A percentile compares a stretch with the other conserved stretches of the same genome.
phyloP scores from a whole-genome alignment of 106 monocot species.

The Iris macrosiphon region DNA sequence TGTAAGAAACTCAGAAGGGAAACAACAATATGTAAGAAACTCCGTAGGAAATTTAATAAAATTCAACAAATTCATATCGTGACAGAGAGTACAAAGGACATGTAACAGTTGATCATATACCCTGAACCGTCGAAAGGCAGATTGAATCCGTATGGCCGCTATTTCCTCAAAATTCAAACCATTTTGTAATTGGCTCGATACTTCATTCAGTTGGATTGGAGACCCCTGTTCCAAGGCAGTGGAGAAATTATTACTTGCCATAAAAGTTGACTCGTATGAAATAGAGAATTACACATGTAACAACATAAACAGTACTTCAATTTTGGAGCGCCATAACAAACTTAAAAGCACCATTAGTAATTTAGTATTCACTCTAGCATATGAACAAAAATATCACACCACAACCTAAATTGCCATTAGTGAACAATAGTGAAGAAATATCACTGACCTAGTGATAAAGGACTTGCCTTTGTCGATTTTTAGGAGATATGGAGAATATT shows the following conservation, averaged over 20 bases:
- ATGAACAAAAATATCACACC: background rate
- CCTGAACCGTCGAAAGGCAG: conserved; percentile 69
- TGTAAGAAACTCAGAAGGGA: too few species aligned
- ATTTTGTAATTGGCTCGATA: conserved; percentile 11
- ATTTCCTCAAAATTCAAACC: conserved; percentile 33
- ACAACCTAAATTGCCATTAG: background rate
- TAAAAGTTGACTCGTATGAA: background rate
- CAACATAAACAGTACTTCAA: background rate
- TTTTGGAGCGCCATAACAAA: background rate
- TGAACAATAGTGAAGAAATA: too few species aligned
- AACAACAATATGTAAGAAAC: too few species aligned
- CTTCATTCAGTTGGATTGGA: conserved; percentile 9
- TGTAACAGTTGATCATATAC: conserved; percentile 15
- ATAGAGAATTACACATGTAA: background rate
- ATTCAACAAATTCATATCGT: background rate
- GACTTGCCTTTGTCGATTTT: too few species aligned
- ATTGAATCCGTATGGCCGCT: conserved; percentile 77
- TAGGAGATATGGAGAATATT: too few species aligned
- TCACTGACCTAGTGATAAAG: too few species aligned
- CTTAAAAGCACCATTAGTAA: background rate
- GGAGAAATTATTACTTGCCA: background rate
- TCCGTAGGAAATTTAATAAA: background rate
- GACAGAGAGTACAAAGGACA: background rate
- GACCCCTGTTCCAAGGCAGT: conserved; percentile 20
- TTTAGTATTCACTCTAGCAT: background rate